These are phyloP conservation scores for Salvia sclarea DNA, from an alignment of 305 asterid genomes.

Conservation along the genomic window DNA sequence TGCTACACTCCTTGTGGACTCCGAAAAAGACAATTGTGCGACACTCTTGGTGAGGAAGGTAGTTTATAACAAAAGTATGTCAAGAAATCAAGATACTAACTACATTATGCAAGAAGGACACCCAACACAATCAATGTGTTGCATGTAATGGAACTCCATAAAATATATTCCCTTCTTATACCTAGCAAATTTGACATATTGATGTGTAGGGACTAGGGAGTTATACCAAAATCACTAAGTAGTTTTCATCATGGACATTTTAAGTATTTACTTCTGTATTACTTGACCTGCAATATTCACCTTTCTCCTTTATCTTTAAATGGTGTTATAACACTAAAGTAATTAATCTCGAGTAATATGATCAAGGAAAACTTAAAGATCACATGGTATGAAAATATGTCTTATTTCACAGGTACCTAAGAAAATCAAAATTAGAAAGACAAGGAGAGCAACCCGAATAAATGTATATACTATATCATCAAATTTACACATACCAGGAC, in stretches of 20 bases:
- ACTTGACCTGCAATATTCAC: not conserved
- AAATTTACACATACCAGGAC: conserved; percentile 25
- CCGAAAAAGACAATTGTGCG: too few relatives aligned
- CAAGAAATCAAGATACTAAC: not conserved
- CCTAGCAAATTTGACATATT: too few relatives aligned
- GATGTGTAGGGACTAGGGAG: too few relatives aligned
- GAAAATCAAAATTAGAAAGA: not conserved
- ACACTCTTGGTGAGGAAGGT: too few relatives aligned
- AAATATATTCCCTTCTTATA: not conserved
- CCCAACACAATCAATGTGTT: not conserved
- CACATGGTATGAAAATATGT: not conserved
- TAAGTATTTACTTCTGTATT: not conserved
- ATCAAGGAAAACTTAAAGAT: not conserved
- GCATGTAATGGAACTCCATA: not conserved
- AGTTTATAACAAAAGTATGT: too few relatives aligned
- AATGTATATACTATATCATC: not conserved
- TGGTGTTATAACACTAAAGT: not conserved
- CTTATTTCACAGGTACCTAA: not conserved
- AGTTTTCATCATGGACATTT: too few relatives aligned
- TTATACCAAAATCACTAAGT: too few relatives aligned
- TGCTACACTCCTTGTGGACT: too few relatives aligned
- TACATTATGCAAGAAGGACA: not conserved
- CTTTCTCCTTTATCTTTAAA: not conserved
- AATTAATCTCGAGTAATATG: conserved; percentile 12
- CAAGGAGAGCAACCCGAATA: not conserved